Base-by-base conservation (phyloP, 495 filamentous ascomycete species). In the Aspergillus olivimuriae region DNA sequence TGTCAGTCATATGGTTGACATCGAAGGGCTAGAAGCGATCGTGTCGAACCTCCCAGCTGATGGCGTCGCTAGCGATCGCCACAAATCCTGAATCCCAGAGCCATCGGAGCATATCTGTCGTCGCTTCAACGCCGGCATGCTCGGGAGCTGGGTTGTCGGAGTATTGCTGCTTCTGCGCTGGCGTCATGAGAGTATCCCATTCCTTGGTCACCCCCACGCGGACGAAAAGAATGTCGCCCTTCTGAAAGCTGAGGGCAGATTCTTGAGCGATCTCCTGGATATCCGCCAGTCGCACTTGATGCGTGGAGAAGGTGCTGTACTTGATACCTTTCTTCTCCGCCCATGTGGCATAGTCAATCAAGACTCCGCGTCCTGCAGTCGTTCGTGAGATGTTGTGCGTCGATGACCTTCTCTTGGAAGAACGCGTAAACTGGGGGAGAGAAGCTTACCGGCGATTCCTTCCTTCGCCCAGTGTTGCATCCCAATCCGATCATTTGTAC, bases 341-440 rank as follows among this genome's bases (percentile, higher is more conserved):
- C 70, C 68, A 85, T 43, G 55, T 66, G 39, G 74, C 65, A 50
- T 73, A 77, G 55, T 75, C 72, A 17, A 80, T 64, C 30, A 80
- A 57, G 14, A 80, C 63, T 30, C 75, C 74, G 15, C 75, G 73
- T n/a, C 74, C 75, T 62, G 24, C 6, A n/a, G n/a, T n/a, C n/a
- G n/a, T n/a, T n/a, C n/a, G n/a, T n/a, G n/a, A n/a, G n/a, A n/a
- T n/a, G n/a, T n/a, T n/a, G n/a, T n/a, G n/a, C n/a, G n/a, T n/a
- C n/a, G n/a, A n/a, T n/a, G n/a, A n/a, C n/a, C n/a, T n/a, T n/a
- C n/a, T n/a, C n/a, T n/a, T n/a, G 1, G 19, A 22, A 21, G 15
- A 38, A 36, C 35, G 28, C 9, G 12, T n/a, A 41, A 16, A 8
- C 3, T 17, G 18, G 6, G 23, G 34, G 7, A 11, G 21, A 18